Evolutionary conservation across 768 basidiomycete genomes (phyloP).

Genomic region (Serendipita sp.): DNA sequence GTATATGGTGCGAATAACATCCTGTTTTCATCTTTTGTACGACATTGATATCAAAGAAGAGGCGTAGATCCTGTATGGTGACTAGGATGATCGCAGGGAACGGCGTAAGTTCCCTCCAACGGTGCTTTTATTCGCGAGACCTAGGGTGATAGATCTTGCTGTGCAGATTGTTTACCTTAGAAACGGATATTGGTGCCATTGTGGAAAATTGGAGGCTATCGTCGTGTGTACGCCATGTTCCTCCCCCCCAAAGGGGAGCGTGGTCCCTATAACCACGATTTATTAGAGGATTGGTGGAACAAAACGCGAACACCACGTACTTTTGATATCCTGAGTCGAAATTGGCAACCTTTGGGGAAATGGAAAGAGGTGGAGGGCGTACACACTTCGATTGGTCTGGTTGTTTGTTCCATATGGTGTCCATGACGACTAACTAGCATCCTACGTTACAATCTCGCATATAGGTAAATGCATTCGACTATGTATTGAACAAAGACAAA

Average conservation of each 20-base stretch:
- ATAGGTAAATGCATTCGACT: too few relatives aligned
- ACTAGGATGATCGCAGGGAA: conserved; percentile 11
- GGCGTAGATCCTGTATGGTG: neutral
- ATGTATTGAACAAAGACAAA: neutral
- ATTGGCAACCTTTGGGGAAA: conserved; percentile 3
- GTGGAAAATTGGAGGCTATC: neutral
- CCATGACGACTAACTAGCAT: too few relatives aligned
- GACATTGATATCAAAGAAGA: too few relatives aligned
- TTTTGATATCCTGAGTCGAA: conserved; percentile 10
- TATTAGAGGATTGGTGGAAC: conserved; percentile 2
- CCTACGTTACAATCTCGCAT: too few relatives aligned
- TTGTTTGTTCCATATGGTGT: too few relatives aligned
- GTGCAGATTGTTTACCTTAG: neutral
- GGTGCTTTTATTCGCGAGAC: too few relatives aligned
- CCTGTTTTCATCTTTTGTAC: too few relatives aligned
- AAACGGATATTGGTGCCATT: neutral
- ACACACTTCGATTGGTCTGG: conserved; percentile 4
- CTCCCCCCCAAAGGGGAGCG: too few relatives aligned
- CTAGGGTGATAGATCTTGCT: neutral
- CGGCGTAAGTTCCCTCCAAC: conserved; percentile 1
- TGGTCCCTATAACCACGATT: conserved; percentile 2
- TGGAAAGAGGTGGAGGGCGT: conserved; percentile 8
- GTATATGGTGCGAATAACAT: conserved; percentile 8
- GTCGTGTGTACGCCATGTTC: neutral
- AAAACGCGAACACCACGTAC: neutral